phyloP scores from a whole-genome alignment of 345 rosid genomes.

The Draba incana region DNA sequence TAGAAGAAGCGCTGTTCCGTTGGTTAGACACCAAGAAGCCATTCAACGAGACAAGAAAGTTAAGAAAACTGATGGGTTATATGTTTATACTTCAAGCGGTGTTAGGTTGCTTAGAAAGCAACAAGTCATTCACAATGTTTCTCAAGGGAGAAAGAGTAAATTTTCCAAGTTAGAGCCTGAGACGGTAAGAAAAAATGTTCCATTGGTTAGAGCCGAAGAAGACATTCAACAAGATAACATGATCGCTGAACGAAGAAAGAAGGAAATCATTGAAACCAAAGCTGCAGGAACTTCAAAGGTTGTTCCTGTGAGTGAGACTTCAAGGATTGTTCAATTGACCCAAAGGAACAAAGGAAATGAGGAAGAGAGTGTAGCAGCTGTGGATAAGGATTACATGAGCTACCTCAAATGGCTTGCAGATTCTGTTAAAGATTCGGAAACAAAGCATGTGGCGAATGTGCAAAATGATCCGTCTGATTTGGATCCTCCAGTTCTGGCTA shows the following conservation, averaged over 20 bases:
- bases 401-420: constrained; percentile 41
- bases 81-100: no score
- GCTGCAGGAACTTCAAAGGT: constrained; percentile 10
- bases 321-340: neutral
- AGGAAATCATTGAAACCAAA: neutral
- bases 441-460: neutral
- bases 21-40: neutral
- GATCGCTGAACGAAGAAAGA: constrained; percentile 6
- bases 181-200: neutral
- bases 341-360: neutral
- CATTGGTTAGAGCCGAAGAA: no score
- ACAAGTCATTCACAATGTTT: no score
- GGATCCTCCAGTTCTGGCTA: neutral
- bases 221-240: neutral
- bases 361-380: neutral
- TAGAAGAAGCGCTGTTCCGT: neutral
- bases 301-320: constrained; percentile 16
- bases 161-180: neutral
- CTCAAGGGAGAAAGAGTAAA: no score
- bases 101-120: no score
- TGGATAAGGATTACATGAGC: constrained; percentile 33
- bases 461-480: neutral
- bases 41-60: neutral
- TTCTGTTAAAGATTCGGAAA: constrained; percentile 11
- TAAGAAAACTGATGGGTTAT: neutral